Percentiles rank a stretch among this genome's conserved stretches.
Conservation (phyloP, 805 yeast genomes). For the Candida tammaniensis region DNA sequence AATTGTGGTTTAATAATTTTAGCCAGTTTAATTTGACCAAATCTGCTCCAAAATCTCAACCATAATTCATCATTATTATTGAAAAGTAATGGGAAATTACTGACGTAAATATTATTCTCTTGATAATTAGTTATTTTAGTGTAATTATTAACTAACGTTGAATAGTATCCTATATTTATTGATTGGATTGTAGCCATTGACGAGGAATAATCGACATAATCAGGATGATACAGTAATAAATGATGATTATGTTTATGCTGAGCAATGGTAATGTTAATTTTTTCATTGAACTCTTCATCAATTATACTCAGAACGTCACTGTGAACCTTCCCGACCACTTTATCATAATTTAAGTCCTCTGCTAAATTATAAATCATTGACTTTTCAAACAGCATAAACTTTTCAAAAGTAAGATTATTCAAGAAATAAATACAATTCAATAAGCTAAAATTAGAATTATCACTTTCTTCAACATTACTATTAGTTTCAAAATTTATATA, state of each 20-base stretch:
- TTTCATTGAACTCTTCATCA: constrained; percentile 14
- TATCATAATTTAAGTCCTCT: constrained; percentile 7
- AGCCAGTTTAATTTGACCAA: constrained; percentile 39
- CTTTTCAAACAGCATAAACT: constrained; percentile 33
- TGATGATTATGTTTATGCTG: constrained; percentile 37
- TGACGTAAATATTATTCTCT: constrained; percentile 73
- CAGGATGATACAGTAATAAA: constrained; percentile 15
- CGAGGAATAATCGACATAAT: constrained; percentile 4
- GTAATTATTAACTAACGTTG: constrained; percentile 15
- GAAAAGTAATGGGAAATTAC: constrained; percentile 55
- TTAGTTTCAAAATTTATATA: constrained; percentile 52
- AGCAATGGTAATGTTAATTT: constrained; percentile 27
- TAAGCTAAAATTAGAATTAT: constrained; percentile 49
- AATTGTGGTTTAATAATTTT: constrained; percentile 42
- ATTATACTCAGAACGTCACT: too few relatives aligned
- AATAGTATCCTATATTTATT: constrained; percentile 6
- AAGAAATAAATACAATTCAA: constrained; percentile 47
- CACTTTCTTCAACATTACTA: constrained; percentile 9
- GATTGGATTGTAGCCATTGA: constrained; percentile 1
- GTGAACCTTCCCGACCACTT: too few relatives aligned
- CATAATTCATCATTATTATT: constrained; percentile 50
- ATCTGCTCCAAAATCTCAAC: constrained; percentile 38
- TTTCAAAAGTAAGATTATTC: constrained; percentile 44
- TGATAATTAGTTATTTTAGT: constrained; percentile 39
- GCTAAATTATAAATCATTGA: constrained; percentile 1